Conservation (phyloP, 2,329 filamentous ascomycete species). For the Fusarium clavum region DNA sequence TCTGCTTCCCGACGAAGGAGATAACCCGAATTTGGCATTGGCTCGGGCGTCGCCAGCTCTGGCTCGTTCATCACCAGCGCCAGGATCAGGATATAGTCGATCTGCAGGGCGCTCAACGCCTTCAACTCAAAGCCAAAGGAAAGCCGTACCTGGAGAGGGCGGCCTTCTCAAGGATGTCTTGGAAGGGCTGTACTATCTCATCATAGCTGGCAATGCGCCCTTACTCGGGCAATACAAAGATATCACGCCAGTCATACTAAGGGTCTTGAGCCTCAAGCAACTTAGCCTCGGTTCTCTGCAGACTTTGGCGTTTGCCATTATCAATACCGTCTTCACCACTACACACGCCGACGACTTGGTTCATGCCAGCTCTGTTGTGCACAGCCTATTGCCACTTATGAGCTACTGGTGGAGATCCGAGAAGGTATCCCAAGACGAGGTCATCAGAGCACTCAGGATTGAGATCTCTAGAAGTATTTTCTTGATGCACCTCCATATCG, state of each 20-base stretch:
- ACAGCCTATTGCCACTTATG: conserved; percentile 76
- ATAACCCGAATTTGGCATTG: conserved; percentile 50
- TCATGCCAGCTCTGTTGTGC: conserved; percentile 69
- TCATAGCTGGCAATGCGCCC: conserved; percentile 75
- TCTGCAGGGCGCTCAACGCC: conserved; percentile 48
- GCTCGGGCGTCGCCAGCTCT: conserved; percentile 61
- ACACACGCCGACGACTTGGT: conserved; percentile 75
- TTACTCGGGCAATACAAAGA: conserved; percentile 66
- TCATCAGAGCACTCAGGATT: conserved; percentile 74
- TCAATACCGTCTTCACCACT: conserved; percentile 77
- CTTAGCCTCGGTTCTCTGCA: conserved; percentile 72
- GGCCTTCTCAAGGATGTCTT: conserved; percentile 58
- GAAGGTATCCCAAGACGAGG: conserved; percentile 68
- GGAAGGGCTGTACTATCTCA: conserved; percentile 72
- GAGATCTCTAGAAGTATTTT: conserved; percentile 82
- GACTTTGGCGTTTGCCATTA: conserved; percentile 77
- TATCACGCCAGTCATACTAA: conserved; percentile 67
- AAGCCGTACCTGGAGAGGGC: conserved; percentile 45
- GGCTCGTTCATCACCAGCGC: conserved; percentile 61
- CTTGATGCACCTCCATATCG: conserved; percentile 71
- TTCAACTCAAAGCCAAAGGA: conserved; percentile 49
- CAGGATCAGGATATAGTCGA: conserved; percentile 47
- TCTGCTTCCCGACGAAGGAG: conserved; percentile 56
- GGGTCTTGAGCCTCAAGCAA: conserved; percentile 70
- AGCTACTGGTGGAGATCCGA: conserved; percentile 83